Conservation (phyloP, 768 basidiomycete species). For the Dioszegia aurantiaca region DNA sequence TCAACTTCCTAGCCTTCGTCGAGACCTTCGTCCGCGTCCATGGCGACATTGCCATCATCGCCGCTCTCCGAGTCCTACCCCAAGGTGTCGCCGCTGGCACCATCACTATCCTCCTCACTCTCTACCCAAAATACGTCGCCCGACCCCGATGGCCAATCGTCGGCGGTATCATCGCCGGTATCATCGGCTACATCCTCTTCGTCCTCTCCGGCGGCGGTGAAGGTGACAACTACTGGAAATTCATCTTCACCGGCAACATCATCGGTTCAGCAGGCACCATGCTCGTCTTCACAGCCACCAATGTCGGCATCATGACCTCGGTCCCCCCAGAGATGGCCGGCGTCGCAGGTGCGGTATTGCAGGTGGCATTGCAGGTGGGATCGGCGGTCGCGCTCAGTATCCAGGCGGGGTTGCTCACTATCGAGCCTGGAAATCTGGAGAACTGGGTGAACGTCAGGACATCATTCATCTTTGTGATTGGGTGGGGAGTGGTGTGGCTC, state of each 20-base stretch:
- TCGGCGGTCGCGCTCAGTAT: slow-evolving; percentile 61
- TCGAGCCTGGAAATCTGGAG: slow-evolving; percentile 17
- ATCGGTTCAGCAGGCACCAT: slow-evolving; percentile 32
- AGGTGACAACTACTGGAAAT: slow-evolving; percentile 33
- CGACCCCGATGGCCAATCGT: slow-evolving; percentile 25
- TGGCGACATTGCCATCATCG: slow-evolving; percentile 37
- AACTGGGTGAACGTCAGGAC: slow-evolving; percentile 25
- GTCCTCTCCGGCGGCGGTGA: slow-evolving; percentile 20
- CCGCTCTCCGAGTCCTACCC: slow-evolving; percentile 41
- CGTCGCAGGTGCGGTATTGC: slow-evolving; percentile 45
- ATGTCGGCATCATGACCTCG: slow-evolving; percentile 44
- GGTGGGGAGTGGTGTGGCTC: slow-evolving; percentile 22
- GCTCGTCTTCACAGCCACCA: slow-evolving; percentile 26
- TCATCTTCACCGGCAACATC: slow-evolving; percentile 33
- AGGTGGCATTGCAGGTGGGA: slow-evolving; percentile 42
- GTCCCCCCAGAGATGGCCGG: slow-evolving; percentile 43
- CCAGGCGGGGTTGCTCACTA: slow-evolving; percentile 41
- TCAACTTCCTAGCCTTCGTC: slow-evolving; percentile 34
- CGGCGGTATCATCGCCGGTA: slow-evolving; percentile 61
- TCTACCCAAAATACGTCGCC: slow-evolving; percentile 16
- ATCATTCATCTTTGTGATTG: slow-evolving; percentile 22
- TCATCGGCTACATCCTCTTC: slow-evolving; percentile 59
- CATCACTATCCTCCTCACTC: slow-evolving; percentile 21
- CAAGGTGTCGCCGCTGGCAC: slow-evolving; percentile 36
- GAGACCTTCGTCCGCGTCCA: slow-evolving; percentile 28